Evolutionary conservation across 768 basidiomycete species (phyloP).

Genomic region (Amanita pallidorosea): DNA sequence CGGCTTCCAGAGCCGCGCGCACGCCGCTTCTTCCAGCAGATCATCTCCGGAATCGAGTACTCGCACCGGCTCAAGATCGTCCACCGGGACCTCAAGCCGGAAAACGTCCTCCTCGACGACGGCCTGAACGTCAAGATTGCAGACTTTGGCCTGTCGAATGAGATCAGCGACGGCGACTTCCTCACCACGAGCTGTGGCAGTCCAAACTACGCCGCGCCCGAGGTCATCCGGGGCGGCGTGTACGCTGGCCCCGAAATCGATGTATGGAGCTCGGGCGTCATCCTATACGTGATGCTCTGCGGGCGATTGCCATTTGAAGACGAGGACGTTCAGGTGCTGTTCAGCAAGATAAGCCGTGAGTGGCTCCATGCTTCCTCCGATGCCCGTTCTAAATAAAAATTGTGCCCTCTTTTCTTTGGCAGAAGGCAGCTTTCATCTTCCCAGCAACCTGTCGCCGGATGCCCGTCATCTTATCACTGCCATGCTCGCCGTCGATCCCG

Average conservation of each 20-base stretch:
- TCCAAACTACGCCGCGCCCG: constrained; percentile 97
- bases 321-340: constrained; percentile 85
- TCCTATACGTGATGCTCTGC: constrained; percentile 95
- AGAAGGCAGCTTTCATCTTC: constrained; percentile 86
- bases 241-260: constrained; percentile 99
- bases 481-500: constrained; percentile 92
- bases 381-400: constrained; percentile 5
- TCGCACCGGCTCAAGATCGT: constrained; percentile 95
- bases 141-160: constrained; percentile 96
- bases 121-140: constrained; percentile 92
- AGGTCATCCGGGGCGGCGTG: constrained; percentile 90
- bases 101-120: constrained; percentile 84
- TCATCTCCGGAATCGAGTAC: constrained; percentile 96
- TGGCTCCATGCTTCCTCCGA: constrained; percentile 6
- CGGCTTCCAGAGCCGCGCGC: constrained; percentile 83
- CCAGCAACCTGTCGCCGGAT: constrained; percentile 68
- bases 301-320: constrained; percentile 96
- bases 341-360: constrained; percentile 89
- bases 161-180: constrained; percentile 95
- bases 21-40: constrained; percentile 94
- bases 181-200: constrained; percentile 96
- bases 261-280: constrained; percentile 98
- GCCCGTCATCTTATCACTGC: constrained; percentile 69
- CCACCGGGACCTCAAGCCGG: constrained; percentile 96
- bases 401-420: constrained; percentile 1